Conservation (phyloP, 805 yeast genomes). For the Ogataea nitratoaversa region DNA sequence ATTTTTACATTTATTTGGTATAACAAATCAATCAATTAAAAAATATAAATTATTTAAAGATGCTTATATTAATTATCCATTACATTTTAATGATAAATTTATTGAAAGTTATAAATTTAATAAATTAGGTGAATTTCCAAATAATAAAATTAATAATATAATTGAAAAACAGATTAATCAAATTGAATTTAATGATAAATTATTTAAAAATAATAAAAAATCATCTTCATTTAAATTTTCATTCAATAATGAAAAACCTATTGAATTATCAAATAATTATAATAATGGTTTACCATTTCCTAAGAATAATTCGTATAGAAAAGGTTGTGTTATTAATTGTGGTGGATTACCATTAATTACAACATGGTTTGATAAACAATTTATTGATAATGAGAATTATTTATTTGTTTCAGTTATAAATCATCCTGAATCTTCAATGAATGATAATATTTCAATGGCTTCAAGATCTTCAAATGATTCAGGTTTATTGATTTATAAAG, state of each 20-base stretch:
- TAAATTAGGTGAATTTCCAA: not conserved
- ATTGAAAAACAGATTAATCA: not conserved
- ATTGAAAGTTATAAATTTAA: not conserved
- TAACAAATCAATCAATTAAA: not conserved
- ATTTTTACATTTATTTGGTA: not conserved
- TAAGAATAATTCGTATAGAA: slow-evolving; percentile 14
- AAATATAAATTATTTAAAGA: not conserved
- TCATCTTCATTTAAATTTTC: slow-evolving; percentile 14
- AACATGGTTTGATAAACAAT: slow-evolving; percentile 22
- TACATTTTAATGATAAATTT: not conserved
- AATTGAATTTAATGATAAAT: not conserved
- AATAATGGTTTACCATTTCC: slow-evolving; percentile 18
- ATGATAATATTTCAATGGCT: slow-evolving; percentile 6
- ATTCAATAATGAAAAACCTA: slow-evolving; percentile 12
- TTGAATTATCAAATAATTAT: too few species aligned
- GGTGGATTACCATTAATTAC: slow-evolving; percentile 29
- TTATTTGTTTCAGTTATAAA: slow-evolving; percentile 26
- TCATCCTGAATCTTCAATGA: slow-evolving; percentile 7
- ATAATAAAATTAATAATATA: not conserved
- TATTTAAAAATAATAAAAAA: not conserved
- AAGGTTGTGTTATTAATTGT: slow-evolving; percentile 25
- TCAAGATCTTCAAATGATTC: slow-evolving; percentile 11
- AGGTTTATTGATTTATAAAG: slow-evolving; percentile 21
- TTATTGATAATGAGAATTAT: slow-evolving; percentile 15
- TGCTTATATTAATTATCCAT: not conserved